A percentile compares a stretch with the other conserved stretches of the same genome.
Conservation (phyloP, 441 rosid species). For the Gossypium gossypioides region DNA sequence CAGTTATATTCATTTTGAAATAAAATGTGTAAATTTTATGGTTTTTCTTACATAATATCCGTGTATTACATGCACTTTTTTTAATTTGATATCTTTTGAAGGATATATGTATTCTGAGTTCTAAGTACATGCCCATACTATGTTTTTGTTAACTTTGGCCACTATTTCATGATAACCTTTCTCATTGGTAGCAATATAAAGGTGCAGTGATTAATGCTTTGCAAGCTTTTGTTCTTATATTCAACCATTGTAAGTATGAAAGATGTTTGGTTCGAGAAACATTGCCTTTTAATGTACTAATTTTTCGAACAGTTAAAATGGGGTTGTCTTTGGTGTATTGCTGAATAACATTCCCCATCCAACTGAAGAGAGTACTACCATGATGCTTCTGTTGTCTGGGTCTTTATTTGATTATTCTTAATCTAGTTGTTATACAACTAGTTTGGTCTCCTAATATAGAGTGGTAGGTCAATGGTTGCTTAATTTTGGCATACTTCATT, state of each 20-base stretch:
- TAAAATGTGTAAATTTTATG: not conserved
- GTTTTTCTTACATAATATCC: not conserved
- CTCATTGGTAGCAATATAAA: not conserved
- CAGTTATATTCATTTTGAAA: not conserved
- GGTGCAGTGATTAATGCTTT: not conserved
- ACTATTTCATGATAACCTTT: not conserved
- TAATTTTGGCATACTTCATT: not conserved
- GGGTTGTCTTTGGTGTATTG: not conserved
- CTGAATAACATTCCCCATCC: not conserved
- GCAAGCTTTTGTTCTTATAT: not conserved
- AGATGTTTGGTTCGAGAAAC: not conserved
- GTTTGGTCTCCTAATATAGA: slow-evolving; percentile 4
- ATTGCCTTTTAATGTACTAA: not conserved
- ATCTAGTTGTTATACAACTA: not conserved
- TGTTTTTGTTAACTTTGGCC: not conserved
- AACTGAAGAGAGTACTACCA: not conserved
- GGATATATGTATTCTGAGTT: slow-evolving; percentile 1
- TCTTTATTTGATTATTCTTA: not conserved
- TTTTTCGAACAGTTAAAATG: not conserved
- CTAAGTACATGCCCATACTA: not conserved
- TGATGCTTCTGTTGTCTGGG: not conserved
- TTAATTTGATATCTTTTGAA: not conserved
- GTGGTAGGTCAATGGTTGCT: not conserved
- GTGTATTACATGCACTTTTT: not conserved
- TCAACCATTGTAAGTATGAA: not conserved